These are phyloP conservation scores for Rhizophagus sp. DNA, from an alignment of 192 early-diverging fungal species.

Conservation along the genomic window DNA sequence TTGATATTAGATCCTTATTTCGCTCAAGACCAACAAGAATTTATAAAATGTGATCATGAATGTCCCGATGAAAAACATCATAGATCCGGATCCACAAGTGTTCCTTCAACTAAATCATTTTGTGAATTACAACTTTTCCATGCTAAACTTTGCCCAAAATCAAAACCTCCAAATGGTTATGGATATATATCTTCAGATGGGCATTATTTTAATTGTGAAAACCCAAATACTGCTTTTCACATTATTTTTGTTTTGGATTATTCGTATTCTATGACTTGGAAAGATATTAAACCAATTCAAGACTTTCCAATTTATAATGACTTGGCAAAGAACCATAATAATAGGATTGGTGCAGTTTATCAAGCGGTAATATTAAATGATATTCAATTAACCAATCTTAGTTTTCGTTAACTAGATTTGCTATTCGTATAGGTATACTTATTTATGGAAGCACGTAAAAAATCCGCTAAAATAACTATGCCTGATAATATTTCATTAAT, in stretches of 20 bases:
- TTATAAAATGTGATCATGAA: constrained; percentile 22
- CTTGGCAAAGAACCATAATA: background rate
- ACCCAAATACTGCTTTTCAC: constrained; percentile 13
- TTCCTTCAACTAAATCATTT: background rate
- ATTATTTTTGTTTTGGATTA: constrained; percentile 30
- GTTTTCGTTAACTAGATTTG: no score
- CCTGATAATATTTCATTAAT: constrained; percentile 27
- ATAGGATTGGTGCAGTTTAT: constrained; percentile 29
- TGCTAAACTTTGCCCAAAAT: background rate
- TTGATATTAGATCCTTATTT: constrained; percentile 20
- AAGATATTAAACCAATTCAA: constrained; percentile 1
- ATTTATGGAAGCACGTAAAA: constrained; percentile 23
- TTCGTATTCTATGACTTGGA: background rate
- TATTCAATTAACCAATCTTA: background rate
- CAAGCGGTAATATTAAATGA: background rate
- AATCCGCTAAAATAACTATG: background rate
- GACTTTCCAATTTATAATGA: background rate
- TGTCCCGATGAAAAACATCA: constrained; percentile 18
- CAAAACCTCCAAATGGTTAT: background rate
- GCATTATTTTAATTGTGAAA: constrained; percentile 28
- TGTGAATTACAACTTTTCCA: constrained; percentile 23
- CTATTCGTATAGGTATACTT: background rate
- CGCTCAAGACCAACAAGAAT: background rate
- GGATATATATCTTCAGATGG: constrained; percentile 32
- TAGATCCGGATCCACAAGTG: background rate